Conservation (phyloP, 2,329 filamentous ascomycete genomes). For the Pestalotiopsis sp. region DNA sequence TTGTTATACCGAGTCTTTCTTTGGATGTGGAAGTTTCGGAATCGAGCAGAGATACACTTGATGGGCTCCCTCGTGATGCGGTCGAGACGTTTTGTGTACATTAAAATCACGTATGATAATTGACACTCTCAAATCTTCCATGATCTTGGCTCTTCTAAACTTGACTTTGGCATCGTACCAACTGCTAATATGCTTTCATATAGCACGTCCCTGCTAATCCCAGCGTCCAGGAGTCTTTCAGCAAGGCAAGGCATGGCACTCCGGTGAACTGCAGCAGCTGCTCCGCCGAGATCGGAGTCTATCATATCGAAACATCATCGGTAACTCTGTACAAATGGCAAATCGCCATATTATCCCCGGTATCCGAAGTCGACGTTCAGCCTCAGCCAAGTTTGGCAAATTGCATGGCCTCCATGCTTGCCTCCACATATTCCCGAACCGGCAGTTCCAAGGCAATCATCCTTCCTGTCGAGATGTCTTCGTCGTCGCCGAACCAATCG, state of each 20-base stretch:
- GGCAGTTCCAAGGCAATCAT: slow-evolving; percentile 61
- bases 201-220: background rate
- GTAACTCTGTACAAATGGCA: slow-evolving; percentile 62
- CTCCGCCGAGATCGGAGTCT: slow-evolving; percentile 47
- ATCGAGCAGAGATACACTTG: slow-evolving; percentile 54
- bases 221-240: background rate
- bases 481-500: background rate
- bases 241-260: slow-evolving; percentile 4
- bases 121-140: background rate
- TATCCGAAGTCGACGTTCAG: slow-evolving; percentile 14
- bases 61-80: background rate
- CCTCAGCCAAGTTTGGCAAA: slow-evolving; percentile 44
- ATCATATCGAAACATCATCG: slow-evolving; percentile 45
- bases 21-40: slow-evolving; percentile 50
- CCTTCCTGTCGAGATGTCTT: slow-evolving; percentile 35
- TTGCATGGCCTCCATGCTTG: slow-evolving; percentile 55
- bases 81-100: background rate
- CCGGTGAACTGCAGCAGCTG: slow-evolving; percentile 49
- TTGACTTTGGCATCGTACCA: background rate
- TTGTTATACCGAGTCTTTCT: slow-evolving; percentile 49
- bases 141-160: background rate
- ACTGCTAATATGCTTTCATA: background rate
- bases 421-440: slow-evolving; percentile 57
- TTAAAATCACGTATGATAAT: background rate
- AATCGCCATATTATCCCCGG: slow-evolving; percentile 42